Percentiles rank a stretch among this genome's conserved stretches.
Evolutionary conservation across 805 yeast genomes (phyloP).

Genomic region (Wickerhamomyces bisporus): DNA sequence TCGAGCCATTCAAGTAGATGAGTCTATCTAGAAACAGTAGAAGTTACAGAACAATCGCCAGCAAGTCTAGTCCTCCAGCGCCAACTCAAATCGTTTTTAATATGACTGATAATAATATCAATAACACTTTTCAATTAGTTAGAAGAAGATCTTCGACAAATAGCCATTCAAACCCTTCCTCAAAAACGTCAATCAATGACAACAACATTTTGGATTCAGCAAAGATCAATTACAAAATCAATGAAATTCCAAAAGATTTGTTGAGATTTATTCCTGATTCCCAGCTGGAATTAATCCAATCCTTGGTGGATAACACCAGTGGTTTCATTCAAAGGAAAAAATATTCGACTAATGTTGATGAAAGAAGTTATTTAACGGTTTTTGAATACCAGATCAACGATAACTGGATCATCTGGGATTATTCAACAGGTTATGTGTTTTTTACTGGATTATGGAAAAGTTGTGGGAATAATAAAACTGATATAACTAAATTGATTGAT

Average conservation of each 20-base stretch:
- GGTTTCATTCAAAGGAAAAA: constrained; percentile 31
- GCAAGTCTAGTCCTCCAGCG: not conserved
- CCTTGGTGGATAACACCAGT: constrained; percentile 1
- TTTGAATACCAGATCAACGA: constrained; percentile 65
- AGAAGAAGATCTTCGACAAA: constrained; percentile 4
- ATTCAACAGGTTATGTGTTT: constrained; percentile 78
- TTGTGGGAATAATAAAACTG: constrained; percentile 65
- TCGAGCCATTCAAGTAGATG: too few relatives aligned
- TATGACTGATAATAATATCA: too few relatives aligned
- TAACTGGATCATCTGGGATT: constrained; percentile 83
- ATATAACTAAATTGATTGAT: constrained; percentile 61
- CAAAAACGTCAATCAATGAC: constrained; percentile 5
- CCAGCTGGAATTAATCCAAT: constrained; percentile 13
- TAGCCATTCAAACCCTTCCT: not conserved
- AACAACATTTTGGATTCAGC: constrained; percentile 13
- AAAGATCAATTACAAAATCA: constrained; percentile 15
- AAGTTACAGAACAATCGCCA: not conserved
- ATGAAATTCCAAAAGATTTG: constrained; percentile 10
- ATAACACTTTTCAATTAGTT: too few relatives aligned
- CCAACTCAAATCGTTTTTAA: too few relatives aligned
- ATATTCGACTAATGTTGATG: constrained; percentile 70
- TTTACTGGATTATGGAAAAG: constrained; percentile 87
- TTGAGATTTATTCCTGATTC: constrained; percentile 18
- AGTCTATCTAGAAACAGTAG: not conserved
- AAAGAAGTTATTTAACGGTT: constrained; percentile 64